Percentiles rank a stretch among this genome's conserved stretches.
These are phyloP conservation scores for Dothistroma pini DNA, from an alignment of 2,329 filamentous ascomycete genomes.

Conservation along the genomic window DNA sequence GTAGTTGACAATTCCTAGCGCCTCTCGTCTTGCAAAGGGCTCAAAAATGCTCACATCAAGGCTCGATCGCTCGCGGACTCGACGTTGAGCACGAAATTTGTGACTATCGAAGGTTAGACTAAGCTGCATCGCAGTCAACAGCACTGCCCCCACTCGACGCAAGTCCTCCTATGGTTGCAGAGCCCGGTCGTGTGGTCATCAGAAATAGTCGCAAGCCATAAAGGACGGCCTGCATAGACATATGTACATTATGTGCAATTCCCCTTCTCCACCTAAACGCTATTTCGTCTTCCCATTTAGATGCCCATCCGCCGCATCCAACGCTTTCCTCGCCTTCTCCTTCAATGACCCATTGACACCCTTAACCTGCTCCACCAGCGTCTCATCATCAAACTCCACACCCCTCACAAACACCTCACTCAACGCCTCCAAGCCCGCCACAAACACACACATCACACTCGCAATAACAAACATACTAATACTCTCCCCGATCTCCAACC, in stretches of 20 bases:
- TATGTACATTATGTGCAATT: background rate
- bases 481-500: slow-evolving; percentile 95
- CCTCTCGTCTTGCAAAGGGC: too few relatives aligned
- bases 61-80: too few relatives aligned
- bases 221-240: background rate
- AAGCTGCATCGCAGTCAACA: too few relatives aligned
- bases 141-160: too few relatives aligned
- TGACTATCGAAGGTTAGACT: too few relatives aligned
- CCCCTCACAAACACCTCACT: slow-evolving; percentile 80
- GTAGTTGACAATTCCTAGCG: too few relatives aligned
- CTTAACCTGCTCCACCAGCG: background rate
- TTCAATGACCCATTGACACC: background rate
- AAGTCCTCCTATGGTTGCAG: too few relatives aligned
- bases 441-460: slow-evolving; percentile 83
- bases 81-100: too few relatives aligned
- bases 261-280: background rate
- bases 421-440: slow-evolving; percentile 78
- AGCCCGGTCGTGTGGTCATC: too few relatives aligned
- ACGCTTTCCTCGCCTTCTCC: background rate
- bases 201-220: background rate
- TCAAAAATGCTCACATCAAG: too few relatives aligned
- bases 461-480: slow-evolving; percentile 96
- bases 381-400: slow-evolving; percentile 58
- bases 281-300: background rate
- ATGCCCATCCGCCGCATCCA: background rate